A percentile compares a stretch with the other conserved stretches of the same genome.
These are phyloP conservation scores for Marchantia polymorpha DNA, from an alignment of 225 moss, liverwort and hornwort species.

Conservation along the genomic window DNA sequence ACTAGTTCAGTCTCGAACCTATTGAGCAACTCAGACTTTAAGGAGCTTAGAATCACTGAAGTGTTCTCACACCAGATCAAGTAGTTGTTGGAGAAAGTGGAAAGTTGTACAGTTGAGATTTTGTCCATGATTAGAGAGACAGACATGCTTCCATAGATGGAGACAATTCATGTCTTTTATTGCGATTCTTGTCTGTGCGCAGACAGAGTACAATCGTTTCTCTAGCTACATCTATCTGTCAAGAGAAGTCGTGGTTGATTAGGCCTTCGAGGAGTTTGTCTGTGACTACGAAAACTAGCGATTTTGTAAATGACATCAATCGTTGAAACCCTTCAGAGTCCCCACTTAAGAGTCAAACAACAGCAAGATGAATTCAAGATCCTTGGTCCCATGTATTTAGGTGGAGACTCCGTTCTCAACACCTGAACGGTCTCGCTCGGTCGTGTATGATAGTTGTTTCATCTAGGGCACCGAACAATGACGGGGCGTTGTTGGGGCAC, in stretches of 20 bases:
- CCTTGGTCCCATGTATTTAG: background rate
- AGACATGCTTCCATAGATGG: conserved; percentile 1
- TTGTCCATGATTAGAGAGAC: conserved; percentile 9
- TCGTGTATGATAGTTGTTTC: conserved; percentile 12
- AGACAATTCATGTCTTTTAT: conserved; percentile 5
- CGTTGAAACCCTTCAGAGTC: conserved; percentile 15
- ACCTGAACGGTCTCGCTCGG: background rate
- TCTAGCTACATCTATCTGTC: conserved; percentile 1
- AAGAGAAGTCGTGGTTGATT: conserved; percentile 13
- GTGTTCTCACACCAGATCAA: background rate
- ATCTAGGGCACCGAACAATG: no score
- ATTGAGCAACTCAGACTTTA: background rate
- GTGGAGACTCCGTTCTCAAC: background rate
- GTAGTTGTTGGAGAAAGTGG: conserved; percentile 8
- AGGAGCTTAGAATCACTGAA: conserved; percentile 4
- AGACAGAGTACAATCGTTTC: conserved; percentile 11
- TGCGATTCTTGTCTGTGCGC: conserved; percentile 16
- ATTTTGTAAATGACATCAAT: conserved; percentile 26
- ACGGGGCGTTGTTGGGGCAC: no score
- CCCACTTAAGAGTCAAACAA: conserved; percentile 16
- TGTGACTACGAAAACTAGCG: conserved; percentile 12
- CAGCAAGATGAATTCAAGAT: conserved; percentile 10
- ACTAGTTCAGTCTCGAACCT: conserved; percentile 10
- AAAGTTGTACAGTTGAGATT: conserved; percentile 22
- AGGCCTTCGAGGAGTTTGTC: conserved; percentile 1